Conservation (phyloP, 2,329 filamentous ascomycete genomes). For the Arthroderma sp. region DNA sequence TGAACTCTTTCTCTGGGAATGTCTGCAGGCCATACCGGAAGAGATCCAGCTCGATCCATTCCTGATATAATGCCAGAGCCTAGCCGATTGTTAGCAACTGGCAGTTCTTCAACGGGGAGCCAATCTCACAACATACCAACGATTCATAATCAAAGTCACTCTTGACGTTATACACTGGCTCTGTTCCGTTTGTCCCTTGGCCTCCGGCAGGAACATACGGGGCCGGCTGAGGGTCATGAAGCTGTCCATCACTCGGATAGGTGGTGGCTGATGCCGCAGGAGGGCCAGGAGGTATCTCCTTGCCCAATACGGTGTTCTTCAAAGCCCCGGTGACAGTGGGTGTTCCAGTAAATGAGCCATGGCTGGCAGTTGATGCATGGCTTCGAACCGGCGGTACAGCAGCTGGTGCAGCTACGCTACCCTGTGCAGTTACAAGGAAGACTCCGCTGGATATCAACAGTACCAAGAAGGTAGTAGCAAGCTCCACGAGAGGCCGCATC, state of each 20-base stretch:
- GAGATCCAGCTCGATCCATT: slow-evolving; percentile 74
- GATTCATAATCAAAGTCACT: slow-evolving; percentile 78
- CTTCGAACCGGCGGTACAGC: slow-evolving; percentile 11
- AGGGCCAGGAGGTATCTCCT: slow-evolving; percentile 47
- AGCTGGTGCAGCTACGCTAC: neutral
- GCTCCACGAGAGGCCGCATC: neutral
- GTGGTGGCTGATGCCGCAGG: slow-evolving; percentile 51
- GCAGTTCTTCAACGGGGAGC: neutral
- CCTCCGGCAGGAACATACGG: slow-evolving; percentile 64
- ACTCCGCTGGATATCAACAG: neutral
- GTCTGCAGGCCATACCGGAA: slow-evolving; percentile 64
- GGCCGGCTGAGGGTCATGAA: slow-evolving; percentile 55
- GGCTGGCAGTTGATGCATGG: neutral
- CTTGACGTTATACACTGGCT: slow-evolving; percentile 62
- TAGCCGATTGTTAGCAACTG: slow-evolving; percentile 12
- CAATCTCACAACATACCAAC: slow-evolving; percentile 32
- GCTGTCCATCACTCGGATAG: slow-evolving; percentile 59
- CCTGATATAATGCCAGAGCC: slow-evolving; percentile 63
- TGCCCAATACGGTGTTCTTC: slow-evolving; percentile 42
- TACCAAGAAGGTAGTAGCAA: neutral
- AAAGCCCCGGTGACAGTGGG: slow-evolving; percentile 60
- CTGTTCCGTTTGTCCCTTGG: slow-evolving; percentile 62
- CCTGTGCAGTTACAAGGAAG: neutral
- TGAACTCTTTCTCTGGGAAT: slow-evolving; percentile 59
- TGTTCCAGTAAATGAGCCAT: slow-evolving; percentile 52